phyloP scores from a whole-genome alignment of 495 filamentous ascomycete genomes.

The Terfezia claveryi region DNA sequence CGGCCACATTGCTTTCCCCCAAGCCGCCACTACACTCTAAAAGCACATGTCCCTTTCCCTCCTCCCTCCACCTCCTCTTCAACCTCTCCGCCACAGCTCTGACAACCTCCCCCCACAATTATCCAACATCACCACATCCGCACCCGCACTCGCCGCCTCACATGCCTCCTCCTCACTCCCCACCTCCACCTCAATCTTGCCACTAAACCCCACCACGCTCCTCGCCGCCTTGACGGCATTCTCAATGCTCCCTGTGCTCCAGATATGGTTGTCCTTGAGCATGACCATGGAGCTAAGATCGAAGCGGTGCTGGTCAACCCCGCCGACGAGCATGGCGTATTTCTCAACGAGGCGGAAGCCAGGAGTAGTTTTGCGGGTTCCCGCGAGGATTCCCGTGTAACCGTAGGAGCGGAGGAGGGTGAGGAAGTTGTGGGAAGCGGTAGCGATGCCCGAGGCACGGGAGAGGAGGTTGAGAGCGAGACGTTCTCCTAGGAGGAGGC shows the following conservation, averaged over 20 bases:
- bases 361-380: conserved; percentile 89
- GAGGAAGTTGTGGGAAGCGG: conserved; percentile 33
- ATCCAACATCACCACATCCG: conserved; percentile 92
- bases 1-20: conserved; percentile 59
- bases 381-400: conserved; percentile 68
- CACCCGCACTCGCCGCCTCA: conserved; percentile 72
- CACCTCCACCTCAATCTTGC: conserved; percentile 94
- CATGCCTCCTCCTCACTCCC: conserved; percentile 69
- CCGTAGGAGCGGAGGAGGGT: conserved; percentile 35
- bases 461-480: conserved; percentile 84
- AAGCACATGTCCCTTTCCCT: conserved; percentile 40
- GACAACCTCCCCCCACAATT: conserved; percentile 70
- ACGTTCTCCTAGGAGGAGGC: conserved; percentile 73
- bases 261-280: conserved; percentile 97
- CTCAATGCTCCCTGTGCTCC: conserved; percentile 61
- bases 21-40: conserved; percentile 85
- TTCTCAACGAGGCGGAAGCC: conserved; percentile 93
- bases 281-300: conserved; percentile 89
- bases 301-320: conserved; percentile 69
- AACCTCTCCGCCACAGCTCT: conserved; percentile 44
- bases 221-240: conserved; percentile 66
- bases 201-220: conserved; percentile 60
- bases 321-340: conserved; percentile 87
- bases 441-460: conserved; percentile 80
- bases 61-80: conserved; percentile 46